Conservation (phyloP, 2,329 filamentous ascomycete genomes). For the Aspergillus piperis region DNA sequence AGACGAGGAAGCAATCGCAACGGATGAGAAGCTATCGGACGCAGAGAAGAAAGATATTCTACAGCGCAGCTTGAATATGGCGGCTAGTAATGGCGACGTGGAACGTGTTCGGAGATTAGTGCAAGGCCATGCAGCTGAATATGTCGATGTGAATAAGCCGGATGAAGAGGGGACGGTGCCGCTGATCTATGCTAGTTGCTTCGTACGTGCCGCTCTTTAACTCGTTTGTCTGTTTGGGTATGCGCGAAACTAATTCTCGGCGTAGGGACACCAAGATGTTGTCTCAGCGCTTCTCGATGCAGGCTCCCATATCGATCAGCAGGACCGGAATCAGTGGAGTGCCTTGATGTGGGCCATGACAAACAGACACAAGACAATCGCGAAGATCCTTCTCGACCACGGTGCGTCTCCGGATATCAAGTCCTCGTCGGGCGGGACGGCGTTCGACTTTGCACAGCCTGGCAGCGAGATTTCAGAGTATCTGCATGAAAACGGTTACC, state of each 20-base stretch:
- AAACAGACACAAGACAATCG: conserved; percentile 93
- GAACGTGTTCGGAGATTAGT: conserved; percentile 77
- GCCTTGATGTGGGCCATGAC: conserved; percentile 99
- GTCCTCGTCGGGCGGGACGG: conserved; percentile 88
- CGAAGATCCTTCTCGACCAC: conserved; percentile 87
- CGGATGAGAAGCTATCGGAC: conserved; percentile 70
- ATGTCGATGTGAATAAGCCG: conserved; percentile 80
- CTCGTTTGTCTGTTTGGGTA: neutral
- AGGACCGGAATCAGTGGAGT: conserved; percentile 96
- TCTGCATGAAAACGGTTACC: conserved; percentile 90
- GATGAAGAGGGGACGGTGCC: conserved; percentile 97
- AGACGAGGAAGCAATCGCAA: conserved; percentile 77
- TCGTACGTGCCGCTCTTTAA: conserved; percentile 60
- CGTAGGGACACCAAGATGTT: conserved; percentile 81
- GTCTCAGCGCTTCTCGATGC: conserved; percentile 81
- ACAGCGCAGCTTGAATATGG: conserved; percentile 89
- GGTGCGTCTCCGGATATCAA: conserved; percentile 95
- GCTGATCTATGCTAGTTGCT: conserved; percentile 96
- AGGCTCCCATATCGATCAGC: conserved; percentile 84
- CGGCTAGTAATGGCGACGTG: conserved; percentile 92
- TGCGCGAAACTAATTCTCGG: neutral
- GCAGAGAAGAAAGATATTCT: conserved; percentile 78
- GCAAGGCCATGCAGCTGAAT: conserved; percentile 69
- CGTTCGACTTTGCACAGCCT: conserved; percentile 91
- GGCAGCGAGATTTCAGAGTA: conserved; percentile 97